Base-by-base conservation (phyloP, 2,329 filamentous ascomycete genomes). In the Fusarium ambrosium region DNA sequence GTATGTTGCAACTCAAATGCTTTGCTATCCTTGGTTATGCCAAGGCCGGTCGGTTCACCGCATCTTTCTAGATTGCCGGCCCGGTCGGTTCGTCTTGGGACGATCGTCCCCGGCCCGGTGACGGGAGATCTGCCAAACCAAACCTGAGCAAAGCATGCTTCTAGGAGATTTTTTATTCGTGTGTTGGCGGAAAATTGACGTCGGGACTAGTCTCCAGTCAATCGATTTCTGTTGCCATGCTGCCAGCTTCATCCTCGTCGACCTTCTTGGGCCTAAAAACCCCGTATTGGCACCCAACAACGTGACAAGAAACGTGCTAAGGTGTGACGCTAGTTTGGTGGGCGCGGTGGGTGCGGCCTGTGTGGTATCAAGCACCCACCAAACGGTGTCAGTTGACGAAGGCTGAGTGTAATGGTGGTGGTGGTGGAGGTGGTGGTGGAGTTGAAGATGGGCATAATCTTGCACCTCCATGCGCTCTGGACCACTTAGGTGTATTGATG, bases 381-480 rank as follows among this genome's bases (percentile, higher is more conserved):
- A 45, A 72, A 64, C 53, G 59, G 66, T 78, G 70, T 79, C 75
- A 77, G 69, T 78, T 79, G 77, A 78, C 66, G 68, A 77, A 51
- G 51, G 60, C 62, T 64, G 61, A n/a, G 55, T 37, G 60, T 34
- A 34, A 13, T 70, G 59, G 65, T 70, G 72, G 24, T 56, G 51
- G 41, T 39, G 58, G 53, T 64, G 66, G 64, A 66, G 65, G 32
- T 64, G 62, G 60, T 58, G 66, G 66, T 69, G 65, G 71, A 34
- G 48, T 20, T 32, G 48, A 59, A 27, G 59, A 66, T 51, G 34
- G 67, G 68, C 59, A 73, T 70, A 56, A 64, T 77, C 62, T 72
- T 70, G 75, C 60, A 66, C 68, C 71, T 72, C 71, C 37, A 74
- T 69, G 45, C 45, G 45, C 51, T 65, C 59, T 61, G 62, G 64